These are phyloP conservation scores for Phanerodontia chrysosporium DNA, from an alignment of 768 basidiomycete species.

Conservation along the genomic window DNA sequence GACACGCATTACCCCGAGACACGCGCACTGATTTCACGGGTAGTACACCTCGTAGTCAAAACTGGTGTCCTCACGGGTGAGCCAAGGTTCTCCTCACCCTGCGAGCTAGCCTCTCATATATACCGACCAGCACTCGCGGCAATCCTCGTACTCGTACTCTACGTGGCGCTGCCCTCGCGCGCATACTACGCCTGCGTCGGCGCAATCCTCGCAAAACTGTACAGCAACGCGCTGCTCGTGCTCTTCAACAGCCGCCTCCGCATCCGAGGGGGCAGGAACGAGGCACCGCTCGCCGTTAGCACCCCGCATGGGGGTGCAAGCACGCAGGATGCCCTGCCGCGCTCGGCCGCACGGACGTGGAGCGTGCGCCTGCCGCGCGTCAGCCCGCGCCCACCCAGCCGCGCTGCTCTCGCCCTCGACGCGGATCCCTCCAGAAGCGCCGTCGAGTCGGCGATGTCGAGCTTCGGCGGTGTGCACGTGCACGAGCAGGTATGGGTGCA, in stretches of 20 bases:
- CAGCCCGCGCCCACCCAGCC: too few relatives aligned
- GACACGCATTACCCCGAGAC: background rate
- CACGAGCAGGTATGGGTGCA: too few relatives aligned
- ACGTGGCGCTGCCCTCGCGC: background rate
- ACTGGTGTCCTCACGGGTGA: conserved; percentile 7
- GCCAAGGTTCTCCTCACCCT: background rate
- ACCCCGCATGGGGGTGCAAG: too few relatives aligned
- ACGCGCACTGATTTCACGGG: background rate
- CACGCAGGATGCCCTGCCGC: too few relatives aligned
- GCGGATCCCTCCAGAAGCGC: too few relatives aligned
- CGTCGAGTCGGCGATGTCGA: too few relatives aligned
- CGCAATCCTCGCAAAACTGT: conserved; percentile 7
- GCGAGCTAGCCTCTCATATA: background rate
- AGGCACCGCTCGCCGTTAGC: background rate
- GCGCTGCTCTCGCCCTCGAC: too few relatives aligned
- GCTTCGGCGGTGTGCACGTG: too few relatives aligned
- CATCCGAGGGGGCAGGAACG: conserved; percentile 1
- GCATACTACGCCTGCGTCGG: background rate
- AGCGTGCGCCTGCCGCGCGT: too few relatives aligned
- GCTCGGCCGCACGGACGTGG: too few relatives aligned
- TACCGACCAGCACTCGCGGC: background rate
- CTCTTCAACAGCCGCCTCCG: conserved; percentile 6
- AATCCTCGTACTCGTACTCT: background rate
- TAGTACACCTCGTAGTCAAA: background rate
- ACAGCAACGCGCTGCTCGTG: conserved; percentile 8